Evolutionary conservation across 2,329 filamentous ascomycete species (phyloP).

Genomic region (Mariannaea elegans): DNA sequence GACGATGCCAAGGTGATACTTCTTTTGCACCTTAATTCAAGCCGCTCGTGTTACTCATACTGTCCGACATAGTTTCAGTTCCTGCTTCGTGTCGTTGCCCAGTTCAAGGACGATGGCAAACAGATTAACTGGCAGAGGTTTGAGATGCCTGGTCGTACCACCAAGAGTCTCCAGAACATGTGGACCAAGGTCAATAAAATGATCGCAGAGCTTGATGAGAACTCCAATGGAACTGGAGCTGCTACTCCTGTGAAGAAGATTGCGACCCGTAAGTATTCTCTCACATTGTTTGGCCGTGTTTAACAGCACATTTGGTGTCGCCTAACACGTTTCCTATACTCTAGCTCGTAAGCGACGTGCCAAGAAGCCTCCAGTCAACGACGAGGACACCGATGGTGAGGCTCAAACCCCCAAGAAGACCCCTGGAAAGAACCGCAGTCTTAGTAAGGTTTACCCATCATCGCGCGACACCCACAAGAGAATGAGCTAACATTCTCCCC

Average conservation of each 20-base stretch:
- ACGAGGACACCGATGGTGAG: constrained; percentile 18
- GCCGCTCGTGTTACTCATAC: not conserved
- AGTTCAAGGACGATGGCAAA: constrained; percentile 44
- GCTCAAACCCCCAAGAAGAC: constrained; percentile 24
- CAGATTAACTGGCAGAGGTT: constrained; percentile 48
- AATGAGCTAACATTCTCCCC: constrained; percentile 11
- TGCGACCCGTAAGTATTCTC: constrained; percentile 31
- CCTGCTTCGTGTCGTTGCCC: constrained; percentile 47
- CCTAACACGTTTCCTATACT: not conserved
- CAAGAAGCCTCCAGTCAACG: constrained; percentile 20
- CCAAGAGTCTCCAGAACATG: constrained; percentile 49
- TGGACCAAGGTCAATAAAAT: constrained; percentile 50
- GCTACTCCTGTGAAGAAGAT: constrained; percentile 31
- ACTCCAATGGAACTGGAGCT: constrained; percentile 16
- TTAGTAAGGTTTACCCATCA: constrained; percentile 15
- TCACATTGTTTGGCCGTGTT: not conserved
- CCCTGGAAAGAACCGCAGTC: constrained; percentile 30
- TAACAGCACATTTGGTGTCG: not conserved
- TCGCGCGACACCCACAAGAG: not conserved
- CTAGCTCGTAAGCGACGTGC: constrained; percentile 37
- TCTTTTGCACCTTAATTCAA: not conserved
- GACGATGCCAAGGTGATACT: constrained; percentile 47
- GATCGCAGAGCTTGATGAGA: constrained; percentile 46
- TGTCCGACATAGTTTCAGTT: constrained; percentile 43
- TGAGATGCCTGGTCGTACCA: constrained; percentile 48